Evolutionary conservation across 1,139 yeast species (phyloP).

Genomic region (Sugiyamaella sp.): DNA sequence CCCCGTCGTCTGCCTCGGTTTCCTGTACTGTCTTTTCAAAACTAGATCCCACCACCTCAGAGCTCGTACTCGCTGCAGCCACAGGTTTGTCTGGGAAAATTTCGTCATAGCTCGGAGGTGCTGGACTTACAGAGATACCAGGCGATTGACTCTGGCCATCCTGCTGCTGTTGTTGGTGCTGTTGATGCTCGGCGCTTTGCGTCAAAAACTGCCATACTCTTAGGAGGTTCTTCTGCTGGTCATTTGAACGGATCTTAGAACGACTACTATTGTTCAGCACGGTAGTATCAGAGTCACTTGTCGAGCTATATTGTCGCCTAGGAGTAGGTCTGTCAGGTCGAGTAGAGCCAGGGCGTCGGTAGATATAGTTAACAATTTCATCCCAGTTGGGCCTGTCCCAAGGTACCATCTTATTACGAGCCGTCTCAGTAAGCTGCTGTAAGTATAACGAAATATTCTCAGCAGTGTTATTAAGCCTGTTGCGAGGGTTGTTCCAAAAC

Average conservation of each 20-base stretch:
- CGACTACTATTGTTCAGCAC: slow-evolving; percentile 12
- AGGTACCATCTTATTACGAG: slow-evolving; percentile 30
- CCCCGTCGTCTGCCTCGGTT: neutral
- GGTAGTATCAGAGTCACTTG: slow-evolving; percentile 33
- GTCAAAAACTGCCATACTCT: slow-evolving; percentile 24
- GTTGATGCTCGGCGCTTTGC: slow-evolving; percentile 13
- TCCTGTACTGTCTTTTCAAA: slow-evolving; percentile 6
- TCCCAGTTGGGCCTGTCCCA: slow-evolving; percentile 37
- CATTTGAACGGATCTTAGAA: slow-evolving; percentile 8
- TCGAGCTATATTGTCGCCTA: slow-evolving; percentile 14
- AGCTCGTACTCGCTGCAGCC: slow-evolving; percentile 39
- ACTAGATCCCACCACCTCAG: neutral
- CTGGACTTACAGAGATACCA: slow-evolving; percentile 14
- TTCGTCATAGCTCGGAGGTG: slow-evolving; percentile 76
- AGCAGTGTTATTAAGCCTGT: slow-evolving; percentile 27
- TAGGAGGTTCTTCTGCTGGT: slow-evolving; percentile 19
- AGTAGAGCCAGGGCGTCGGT: slow-evolving; percentile 21
- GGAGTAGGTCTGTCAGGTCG: neutral
- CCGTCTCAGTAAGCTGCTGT: slow-evolving; percentile 32
- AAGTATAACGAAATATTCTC: slow-evolving; percentile 33
- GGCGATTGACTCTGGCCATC: too few relatives aligned
- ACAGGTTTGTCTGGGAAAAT: slow-evolving; percentile 61
- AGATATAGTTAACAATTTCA: slow-evolving; percentile 33
- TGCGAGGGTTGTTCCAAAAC: slow-evolving; percentile 17
- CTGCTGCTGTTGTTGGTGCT: neutral